These are phyloP conservation scores for Gossypium sturtianum DNA, from an alignment of 345 rosid genomes.

Conservation along the genomic window DNA sequence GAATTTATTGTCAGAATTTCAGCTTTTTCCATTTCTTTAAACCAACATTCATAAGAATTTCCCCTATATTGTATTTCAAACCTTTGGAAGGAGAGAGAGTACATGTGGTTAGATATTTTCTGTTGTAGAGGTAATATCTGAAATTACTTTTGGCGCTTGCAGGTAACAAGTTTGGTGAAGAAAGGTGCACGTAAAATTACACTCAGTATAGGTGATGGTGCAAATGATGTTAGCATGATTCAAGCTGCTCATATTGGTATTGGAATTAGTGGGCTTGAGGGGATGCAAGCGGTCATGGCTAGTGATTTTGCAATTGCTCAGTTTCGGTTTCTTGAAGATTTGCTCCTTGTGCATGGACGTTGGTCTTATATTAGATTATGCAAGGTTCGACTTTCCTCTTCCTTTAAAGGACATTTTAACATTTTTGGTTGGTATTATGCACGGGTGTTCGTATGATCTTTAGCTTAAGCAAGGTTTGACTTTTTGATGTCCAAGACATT, in stretches of 20 bases:
- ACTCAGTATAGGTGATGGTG: slow-evolving; percentile 99
- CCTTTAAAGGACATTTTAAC: slow-evolving; percentile 5
- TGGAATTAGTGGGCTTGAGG: slow-evolving; percentile 98
- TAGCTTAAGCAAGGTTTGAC: slow-evolving; percentile 78
- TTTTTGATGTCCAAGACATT: slow-evolving; percentile 7
- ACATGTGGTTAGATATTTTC: neutral
- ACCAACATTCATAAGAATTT: too few species aligned
- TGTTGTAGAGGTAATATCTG: neutral
- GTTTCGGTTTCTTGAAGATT: slow-evolving; percentile 85
- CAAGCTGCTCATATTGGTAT: slow-evolving; percentile 99
- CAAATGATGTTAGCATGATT: slow-evolving; percentile 99
- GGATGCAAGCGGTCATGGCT: slow-evolving; percentile 99
- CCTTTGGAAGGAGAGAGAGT: neutral
- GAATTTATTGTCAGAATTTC: neutral
- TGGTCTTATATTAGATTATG: slow-evolving; percentile 98
- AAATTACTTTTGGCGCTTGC: slow-evolving; percentile 11
- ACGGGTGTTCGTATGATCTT: slow-evolving; percentile 83
- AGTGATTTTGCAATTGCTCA: slow-evolving; percentile 99
- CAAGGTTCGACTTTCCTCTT: slow-evolving; percentile 54
- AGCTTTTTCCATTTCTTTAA: neutral
- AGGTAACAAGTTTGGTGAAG: slow-evolving; percentile 96
- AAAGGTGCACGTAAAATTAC: slow-evolving; percentile 96
- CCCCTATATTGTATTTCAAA: neutral
- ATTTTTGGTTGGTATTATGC: slow-evolving; percentile 36
- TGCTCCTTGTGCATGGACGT: slow-evolving; percentile 98